Evolutionary conservation across 1,284 basidiomycete species (phyloP), one percentile per base, ranked within the genome.

Genomic region (Cryptococcus sp.): DNA sequence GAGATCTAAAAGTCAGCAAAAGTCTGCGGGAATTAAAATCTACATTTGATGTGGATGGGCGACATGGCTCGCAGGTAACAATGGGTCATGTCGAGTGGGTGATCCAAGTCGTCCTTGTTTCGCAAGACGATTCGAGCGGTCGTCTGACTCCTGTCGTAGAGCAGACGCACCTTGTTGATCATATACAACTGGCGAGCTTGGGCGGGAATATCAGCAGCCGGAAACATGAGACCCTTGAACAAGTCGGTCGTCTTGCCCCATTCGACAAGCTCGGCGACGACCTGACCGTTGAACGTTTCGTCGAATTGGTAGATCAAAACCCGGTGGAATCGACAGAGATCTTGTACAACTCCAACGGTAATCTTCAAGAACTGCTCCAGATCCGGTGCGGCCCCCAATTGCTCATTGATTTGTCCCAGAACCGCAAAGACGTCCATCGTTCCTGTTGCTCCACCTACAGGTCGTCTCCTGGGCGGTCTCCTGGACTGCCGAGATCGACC

Each of bases 61-160:
- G 85, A 87, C 87, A 92, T 92, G 2, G 88, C 87, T 16, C 88
- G 81, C 12, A 92, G 75, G 64, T 85, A 87, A 53, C 83, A 86
- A 68, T 91, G 85, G 0, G 88, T 90, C 87, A 92, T 90, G 66
- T 92, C 82, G 77, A 92, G 74, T 2, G 88, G 87, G 3, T 74
- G 73, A 34, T 84, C 79, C 6, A 92, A 75, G 68, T 92, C 88
- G 23, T 78, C 77, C 58, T 77, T 76, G 47, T 74, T 78, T 42
- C 81, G 76, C 39, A 85, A 82, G 12, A 92, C 82, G 45, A 94
- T 76, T 5, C 88, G 78, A 4, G 89, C 86, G 0, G 87, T 88
- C 1, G 80, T 77, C 64, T 85, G 85, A 31, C 79, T 80, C 16
- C 87, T 79, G 62, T 92, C 83, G 66, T 92, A 94, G 23, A 92